Base-by-base conservation (phyloP, 208 protist genomes). In the Angomonas deanei region DNA sequence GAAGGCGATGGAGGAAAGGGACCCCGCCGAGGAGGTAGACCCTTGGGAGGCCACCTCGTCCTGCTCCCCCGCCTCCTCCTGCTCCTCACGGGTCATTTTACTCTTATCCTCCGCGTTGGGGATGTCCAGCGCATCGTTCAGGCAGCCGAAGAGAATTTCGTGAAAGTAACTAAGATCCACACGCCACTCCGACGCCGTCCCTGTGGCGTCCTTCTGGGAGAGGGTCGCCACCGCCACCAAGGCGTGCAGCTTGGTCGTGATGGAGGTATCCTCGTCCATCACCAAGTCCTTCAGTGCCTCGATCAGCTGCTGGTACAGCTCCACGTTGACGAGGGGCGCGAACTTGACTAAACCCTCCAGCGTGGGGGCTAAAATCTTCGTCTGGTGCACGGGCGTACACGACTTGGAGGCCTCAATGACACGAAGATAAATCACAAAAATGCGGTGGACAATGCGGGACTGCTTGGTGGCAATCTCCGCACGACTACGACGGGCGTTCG, bases 141-240 rank as follows among this genome's bases (percentile, higher is more conserved):
- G 74, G 64, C 87, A 96, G 55, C 77, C 72, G 60, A 91, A 96
- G 34, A 96, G 80, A 6, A 94, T 76, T 71, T 96, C 91, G 64
- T 96, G 91, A 61, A 96, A 96, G 78, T 93, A 94, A 76, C 87
- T 94, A 34, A 96, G 84, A 67, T 96, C 91, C 21, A 96, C 91
- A 13, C 91, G 82, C 87, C 91, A 96, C 63, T 96, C 85, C 26
- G 76, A 70, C 15, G 74, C 83, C 47, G 80, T 91, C 27, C 75
- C 66, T 15, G 84, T 96, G 36, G 85, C 84, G 57, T 96, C 91
- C 58, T 80, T 74, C 64, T 94, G 86, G n/a, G 87, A 87, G 4
- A 96, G 64, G 13, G 91, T 89, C 0, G 91, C 86, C 50, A 92
- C 91, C 4, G 91, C 86, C 27, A 96, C 86, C 50, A 96, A 78